phyloP scores from a whole-genome alignment of 179 eudicot species.

The Nepenthes alata region DNA sequence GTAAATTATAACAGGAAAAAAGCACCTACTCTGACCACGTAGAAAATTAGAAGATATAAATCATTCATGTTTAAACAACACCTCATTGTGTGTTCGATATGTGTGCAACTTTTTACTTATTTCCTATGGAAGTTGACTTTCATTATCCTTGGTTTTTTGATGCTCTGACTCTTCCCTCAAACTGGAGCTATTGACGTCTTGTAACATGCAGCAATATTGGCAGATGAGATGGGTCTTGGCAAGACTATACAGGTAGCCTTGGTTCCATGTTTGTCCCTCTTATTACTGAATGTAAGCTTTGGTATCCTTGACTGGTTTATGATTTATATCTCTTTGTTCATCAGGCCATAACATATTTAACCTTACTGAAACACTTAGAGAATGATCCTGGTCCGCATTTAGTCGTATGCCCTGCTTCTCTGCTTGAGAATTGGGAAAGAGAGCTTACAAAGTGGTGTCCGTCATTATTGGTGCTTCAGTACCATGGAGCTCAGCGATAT shows the following conservation, averaged over 20 bases:
- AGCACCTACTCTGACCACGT: not conserved
- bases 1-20: no score
- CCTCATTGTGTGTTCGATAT: no score
- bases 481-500: conserved; percentile 75
- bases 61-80: no score
- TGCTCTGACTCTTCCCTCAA: not conserved
- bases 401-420: conserved; percentile 95
- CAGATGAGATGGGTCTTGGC: conserved; percentile 99
- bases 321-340: conserved; percentile 5
- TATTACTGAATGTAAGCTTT: not conserved
- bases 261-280: not conserved
- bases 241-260: conserved; percentile 81
- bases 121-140: no score
- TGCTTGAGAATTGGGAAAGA: conserved; percentile 96
- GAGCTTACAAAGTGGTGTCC: conserved; percentile 96
- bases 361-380: conserved; percentile 75
- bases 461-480: conserved; percentile 66
- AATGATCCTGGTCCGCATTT: conserved; percentile 93
- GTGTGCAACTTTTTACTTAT: no score
- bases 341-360: conserved; percentile 90
- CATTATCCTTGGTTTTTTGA: not conserved
- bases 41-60: no score
- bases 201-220: conserved; percentile 77
- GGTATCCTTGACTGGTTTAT: conserved; percentile 1
- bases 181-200: not conserved